phyloP scores from a whole-genome alignment of 495 filamentous ascomycete species.

The Aspergillus olivimuriae region DNA sequence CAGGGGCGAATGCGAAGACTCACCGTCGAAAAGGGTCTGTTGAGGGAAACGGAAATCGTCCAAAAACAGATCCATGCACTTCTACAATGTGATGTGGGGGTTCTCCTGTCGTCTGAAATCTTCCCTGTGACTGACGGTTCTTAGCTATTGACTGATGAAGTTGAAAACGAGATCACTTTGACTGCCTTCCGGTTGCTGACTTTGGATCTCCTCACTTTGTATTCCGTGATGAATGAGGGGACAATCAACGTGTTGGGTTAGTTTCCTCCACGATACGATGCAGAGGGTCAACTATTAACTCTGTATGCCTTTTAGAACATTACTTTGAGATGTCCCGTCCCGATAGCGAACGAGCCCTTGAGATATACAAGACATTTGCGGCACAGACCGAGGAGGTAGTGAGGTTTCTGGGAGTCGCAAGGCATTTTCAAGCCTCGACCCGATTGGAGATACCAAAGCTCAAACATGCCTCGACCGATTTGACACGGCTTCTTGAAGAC shows the following conservation, averaged over 20 bases:
- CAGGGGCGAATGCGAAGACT: constrained; percentile 78
- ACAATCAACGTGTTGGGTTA: constrained; percentile 95
- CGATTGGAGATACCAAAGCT: constrained; percentile 92
- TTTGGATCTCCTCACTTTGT: constrained; percentile 82
- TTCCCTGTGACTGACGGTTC: constrained; percentile 17
- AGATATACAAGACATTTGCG: constrained; percentile 90
- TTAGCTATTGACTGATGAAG: constrained; percentile 78
- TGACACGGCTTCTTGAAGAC: constrained; percentile 85
- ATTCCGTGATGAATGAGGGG: constrained; percentile 93
- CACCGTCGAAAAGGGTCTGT: constrained; percentile 83
- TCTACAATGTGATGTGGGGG: constrained; percentile 80
- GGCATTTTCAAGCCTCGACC: constrained; percentile 86
- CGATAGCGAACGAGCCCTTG: constrained; percentile 86
- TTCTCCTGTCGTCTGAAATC: not conserved
- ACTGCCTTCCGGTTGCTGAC: constrained; percentile 93
- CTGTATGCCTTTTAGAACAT: constrained; percentile 53
- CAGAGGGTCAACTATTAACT: no score
- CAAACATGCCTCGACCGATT: constrained; percentile 90
- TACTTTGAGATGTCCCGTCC: constrained; percentile 97
- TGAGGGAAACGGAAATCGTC: constrained; percentile 88
- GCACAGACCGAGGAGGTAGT: constrained; percentile 91
- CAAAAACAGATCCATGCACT: constrained; percentile 83
- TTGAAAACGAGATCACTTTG: constrained; percentile 95
- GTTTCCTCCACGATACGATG: no score
- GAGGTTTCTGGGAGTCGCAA: constrained; percentile 77